phyloP scores from a whole-genome alignment of 768 basidiomycete species.

The Neoboletus subvelutipes region DNA sequence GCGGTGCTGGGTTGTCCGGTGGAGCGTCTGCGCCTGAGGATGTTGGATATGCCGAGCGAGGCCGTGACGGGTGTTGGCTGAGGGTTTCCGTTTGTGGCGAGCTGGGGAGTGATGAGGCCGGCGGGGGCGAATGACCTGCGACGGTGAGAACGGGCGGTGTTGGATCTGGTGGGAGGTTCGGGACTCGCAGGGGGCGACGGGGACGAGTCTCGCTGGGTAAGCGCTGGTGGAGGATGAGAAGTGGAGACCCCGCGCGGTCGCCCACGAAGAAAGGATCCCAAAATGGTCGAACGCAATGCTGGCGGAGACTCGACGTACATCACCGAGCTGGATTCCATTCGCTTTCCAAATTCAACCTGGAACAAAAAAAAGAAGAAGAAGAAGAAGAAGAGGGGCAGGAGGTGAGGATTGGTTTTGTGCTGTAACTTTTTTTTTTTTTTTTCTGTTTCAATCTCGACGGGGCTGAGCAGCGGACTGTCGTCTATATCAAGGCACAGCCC shows the following conservation, averaged over 20 bases:
- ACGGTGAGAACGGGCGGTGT: conserved; percentile 31
- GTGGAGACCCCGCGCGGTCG: conserved; percentile 68
- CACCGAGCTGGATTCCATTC: conserved; percentile 14
- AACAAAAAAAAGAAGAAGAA: background rate
- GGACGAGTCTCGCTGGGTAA: conserved; percentile 32
- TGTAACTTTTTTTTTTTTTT: conserved; percentile 2
- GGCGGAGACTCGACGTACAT: conserved; percentile 30
- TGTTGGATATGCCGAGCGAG: conserved; percentile 52
- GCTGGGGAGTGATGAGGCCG: conserved; percentile 35
- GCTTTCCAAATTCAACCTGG: background rate
- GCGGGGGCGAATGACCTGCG: conserved; percentile 42
- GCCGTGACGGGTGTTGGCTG: conserved; percentile 26
- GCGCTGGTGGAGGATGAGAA: conserved; percentile 40
- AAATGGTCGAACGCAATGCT: conserved; percentile 54
- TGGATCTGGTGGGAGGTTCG: conserved; percentile 24
- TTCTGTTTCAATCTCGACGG: conserved; percentile 15
- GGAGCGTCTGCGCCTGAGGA: conserved; percentile 67
- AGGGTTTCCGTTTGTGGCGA: conserved; percentile 32
- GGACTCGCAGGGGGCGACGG: conserved; percentile 47
- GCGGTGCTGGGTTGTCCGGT: conserved; percentile 49
- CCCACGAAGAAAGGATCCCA: conserved; percentile 70
- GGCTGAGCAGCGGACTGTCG: conserved; percentile 9
- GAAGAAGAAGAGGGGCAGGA: background rate
- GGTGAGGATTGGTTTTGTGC: background rate
- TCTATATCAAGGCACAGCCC: conserved; percentile 13